phyloP scores from a whole-genome alignment of 306 rosid genomes.

The Adenanthera pavonina region DNA sequence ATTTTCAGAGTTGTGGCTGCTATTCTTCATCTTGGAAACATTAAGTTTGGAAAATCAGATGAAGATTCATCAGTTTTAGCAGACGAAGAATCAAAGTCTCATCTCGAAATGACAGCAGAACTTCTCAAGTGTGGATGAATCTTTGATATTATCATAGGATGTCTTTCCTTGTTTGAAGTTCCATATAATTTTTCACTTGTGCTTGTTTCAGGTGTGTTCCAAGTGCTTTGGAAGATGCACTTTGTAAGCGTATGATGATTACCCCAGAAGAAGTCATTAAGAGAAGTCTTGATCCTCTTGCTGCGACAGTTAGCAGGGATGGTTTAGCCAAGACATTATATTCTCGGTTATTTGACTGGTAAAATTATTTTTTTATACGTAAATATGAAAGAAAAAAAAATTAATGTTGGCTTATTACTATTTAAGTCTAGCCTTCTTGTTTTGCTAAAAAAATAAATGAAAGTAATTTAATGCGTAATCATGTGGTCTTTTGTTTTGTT shows the following conservation, averaged over 20 bases:
- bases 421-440: conserved; percentile 23
- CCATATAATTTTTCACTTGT: conserved; percentile 25
- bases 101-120: conserved; percentile 84
- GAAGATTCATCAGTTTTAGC: conserved; percentile 82
- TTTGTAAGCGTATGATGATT: conserved; percentile 80
- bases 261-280: conserved; percentile 89
- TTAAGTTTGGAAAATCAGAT: conserved; percentile 68
- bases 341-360: conserved; percentile 91
- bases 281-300: conserved; percentile 83
- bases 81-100: conserved; percentile 75
- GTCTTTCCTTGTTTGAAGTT: conserved; percentile 25
- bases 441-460: conserved; percentile 16
- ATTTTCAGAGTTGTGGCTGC: conserved; percentile 91
- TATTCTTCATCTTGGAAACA: conserved; percentile 92
- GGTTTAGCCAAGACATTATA: conserved; percentile 92
- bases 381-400: not conserved
- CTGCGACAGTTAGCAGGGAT: conserved; percentile 82
- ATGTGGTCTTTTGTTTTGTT: conserved; percentile 37
- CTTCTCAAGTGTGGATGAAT: conserved; percentile 75
- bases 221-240: conserved; percentile 72
- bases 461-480: conserved; percentile 32
- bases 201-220: conserved; percentile 73
- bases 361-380: conserved; percentile 30
- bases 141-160: conserved; percentile 42
- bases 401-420: conserved; percentile 20